A percentile compares a stretch with the other conserved stretches of the same genome.
Evolutionary conservation across 2,329 filamentous ascomycete species (phyloP).

Genomic region (Fusarium bactridioides): DNA sequence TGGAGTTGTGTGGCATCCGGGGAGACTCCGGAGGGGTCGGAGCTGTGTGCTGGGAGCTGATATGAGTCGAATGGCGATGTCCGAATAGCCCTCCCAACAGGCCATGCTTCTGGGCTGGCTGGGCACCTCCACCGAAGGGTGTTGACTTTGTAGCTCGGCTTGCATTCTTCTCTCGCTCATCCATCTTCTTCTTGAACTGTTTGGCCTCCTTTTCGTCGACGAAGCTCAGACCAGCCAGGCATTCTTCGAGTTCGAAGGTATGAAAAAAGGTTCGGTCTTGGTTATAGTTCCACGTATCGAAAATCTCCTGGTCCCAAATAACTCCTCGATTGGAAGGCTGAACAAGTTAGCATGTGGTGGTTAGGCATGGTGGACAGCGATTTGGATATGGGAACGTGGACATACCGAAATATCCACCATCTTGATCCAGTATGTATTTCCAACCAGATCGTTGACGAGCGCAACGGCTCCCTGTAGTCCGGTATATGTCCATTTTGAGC

Average conservation of each 20-base stretch:
- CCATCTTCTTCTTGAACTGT: slow-evolving; percentile 97
- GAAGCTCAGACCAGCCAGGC: slow-evolving; percentile 88
- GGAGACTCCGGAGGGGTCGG: slow-evolving; percentile 67
- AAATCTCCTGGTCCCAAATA: slow-evolving; percentile 98
- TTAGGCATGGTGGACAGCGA: background rate
- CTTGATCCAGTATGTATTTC: slow-evolving; percentile 97
- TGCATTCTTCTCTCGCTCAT: slow-evolving; percentile 93
- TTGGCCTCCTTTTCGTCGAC: slow-evolving; percentile 97
- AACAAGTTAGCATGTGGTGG: slow-evolving; percentile 23
- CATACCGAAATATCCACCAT: slow-evolving; percentile 92
- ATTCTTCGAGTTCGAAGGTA: slow-evolving; percentile 94
- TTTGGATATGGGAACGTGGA: slow-evolving; percentile 12
- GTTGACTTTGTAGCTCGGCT: slow-evolving; percentile 85
- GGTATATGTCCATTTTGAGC: slow-evolving; percentile 89
- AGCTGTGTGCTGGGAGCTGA: slow-evolving; percentile 58
- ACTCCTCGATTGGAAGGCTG: slow-evolving; percentile 82
- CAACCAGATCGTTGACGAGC: slow-evolving; percentile 91
- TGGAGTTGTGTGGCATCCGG: slow-evolving; percentile 50
- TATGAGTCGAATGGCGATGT: slow-evolving; percentile 64
- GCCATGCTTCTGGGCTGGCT: slow-evolving; percentile 52
- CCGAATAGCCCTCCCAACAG: slow-evolving; percentile 70
- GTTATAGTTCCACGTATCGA: slow-evolving; percentile 93
- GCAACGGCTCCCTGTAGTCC: slow-evolving; percentile 92
- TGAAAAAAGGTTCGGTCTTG: slow-evolving; percentile 98
- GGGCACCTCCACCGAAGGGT: slow-evolving; percentile 69